phyloP scores from a whole-genome alignment of 2,329 filamentous ascomycete species.

The Pezicula radicicola region DNA sequence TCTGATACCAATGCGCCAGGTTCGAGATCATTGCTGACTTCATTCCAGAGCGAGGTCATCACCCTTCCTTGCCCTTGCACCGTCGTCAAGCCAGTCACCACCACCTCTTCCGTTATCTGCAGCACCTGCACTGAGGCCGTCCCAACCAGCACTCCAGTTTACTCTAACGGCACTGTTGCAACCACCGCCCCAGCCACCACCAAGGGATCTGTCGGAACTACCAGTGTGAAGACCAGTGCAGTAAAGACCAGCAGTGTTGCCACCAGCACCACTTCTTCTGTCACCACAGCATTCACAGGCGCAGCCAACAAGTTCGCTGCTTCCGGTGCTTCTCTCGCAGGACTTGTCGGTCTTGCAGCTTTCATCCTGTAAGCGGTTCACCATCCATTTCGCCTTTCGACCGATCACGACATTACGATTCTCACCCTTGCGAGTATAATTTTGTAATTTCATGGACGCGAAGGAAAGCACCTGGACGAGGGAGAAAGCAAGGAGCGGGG shows the following conservation, averaged over 20 bases:
- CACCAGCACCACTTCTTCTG: conserved; percentile 28
- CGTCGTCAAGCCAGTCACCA: conserved; percentile 55
- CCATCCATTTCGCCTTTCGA: conserved; percentile 49
- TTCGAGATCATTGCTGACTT: background rate
- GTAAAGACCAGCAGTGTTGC: conserved; percentile 8
- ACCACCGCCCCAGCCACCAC: conserved; percentile 29
- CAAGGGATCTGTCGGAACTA: conserved; percentile 11
- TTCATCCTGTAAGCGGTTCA: conserved; percentile 30
- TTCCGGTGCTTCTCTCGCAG: conserved; percentile 57
- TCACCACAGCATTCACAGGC: conserved; percentile 51
- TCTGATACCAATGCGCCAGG: too few relatives aligned
- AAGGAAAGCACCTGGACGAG: conserved; percentile 30
- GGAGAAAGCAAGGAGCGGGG: conserved; percentile 27
- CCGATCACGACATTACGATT: conserved; percentile 30
- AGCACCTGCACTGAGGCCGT: conserved; percentile 36
- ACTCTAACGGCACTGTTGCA: conserved; percentile 19
- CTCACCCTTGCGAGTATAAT: conserved; percentile 26
- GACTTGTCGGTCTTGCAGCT: conserved; percentile 57
- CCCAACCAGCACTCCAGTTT: conserved; percentile 13
- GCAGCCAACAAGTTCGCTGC: conserved; percentile 48
- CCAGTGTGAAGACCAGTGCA: background rate
- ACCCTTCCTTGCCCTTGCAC: conserved; percentile 75
- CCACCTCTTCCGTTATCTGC: conserved; percentile 50
- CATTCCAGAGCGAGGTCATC: conserved; percentile 48
- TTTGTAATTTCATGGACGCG: conserved; percentile 20